Conservation (phyloP, 1,284 basidiomycete genomes). For the Porogramme epimiltina region DNA sequence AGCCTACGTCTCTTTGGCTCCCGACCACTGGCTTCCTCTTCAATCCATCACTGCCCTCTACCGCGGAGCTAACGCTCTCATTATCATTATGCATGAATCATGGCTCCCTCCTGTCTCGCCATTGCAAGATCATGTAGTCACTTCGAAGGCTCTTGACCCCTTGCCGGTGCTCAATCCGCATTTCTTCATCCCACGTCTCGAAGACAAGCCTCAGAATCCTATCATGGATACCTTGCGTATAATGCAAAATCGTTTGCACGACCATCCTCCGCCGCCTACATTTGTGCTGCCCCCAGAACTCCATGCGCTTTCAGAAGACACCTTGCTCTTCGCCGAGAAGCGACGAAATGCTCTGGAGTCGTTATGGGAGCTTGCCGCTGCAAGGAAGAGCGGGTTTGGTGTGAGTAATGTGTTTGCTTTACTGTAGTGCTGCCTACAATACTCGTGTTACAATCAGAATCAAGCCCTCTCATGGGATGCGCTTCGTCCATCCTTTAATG, state of each 20-base stretch:
- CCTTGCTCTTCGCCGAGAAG: conserved; percentile 1
- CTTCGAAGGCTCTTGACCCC: conserved; percentile 27
- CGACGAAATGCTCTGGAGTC: conserved; percentile 2
- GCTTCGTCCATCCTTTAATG: conserved; percentile 39
- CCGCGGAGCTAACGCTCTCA: no score
- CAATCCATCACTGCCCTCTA: no score
- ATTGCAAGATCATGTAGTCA: no score
- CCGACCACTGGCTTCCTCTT: no score
- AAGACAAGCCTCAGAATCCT: conserved; percentile 74
- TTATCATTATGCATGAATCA: no score
- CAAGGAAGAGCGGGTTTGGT: conserved; percentile 10
- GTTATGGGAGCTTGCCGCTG: conserved; percentile 15
- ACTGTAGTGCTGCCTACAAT: no score
- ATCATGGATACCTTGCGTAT: conserved; percentile 59
- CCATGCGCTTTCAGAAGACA: conserved; percentile 12
- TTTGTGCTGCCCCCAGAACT: conserved; percentile 11
- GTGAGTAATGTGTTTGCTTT: background rate
- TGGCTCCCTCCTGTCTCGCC: no score
- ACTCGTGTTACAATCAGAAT: conserved; percentile 25
- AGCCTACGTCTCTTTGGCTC: no score
- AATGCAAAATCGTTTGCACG: background rate
- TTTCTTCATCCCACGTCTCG: conserved; percentile 61
- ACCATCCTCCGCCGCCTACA: background rate
- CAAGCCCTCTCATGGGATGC: conserved; percentile 64
- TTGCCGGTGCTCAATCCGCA: conserved; percentile 28